Percentiles rank a stretch among this genome's conserved stretches.
Evolutionary conservation across 148 eudicot species (phyloP).

Genomic region (Cornus controversa): DNA sequence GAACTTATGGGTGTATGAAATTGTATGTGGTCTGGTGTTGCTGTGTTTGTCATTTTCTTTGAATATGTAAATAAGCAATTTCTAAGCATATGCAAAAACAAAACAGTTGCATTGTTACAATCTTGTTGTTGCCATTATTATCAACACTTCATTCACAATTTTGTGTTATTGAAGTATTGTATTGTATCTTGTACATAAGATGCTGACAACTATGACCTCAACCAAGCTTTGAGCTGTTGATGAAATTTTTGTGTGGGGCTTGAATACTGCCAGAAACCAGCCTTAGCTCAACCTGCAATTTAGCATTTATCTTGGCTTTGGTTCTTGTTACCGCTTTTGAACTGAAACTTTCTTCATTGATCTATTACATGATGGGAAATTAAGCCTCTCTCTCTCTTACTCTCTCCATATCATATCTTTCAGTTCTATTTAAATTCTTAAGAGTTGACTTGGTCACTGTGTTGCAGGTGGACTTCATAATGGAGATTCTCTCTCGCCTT

Average conservation of each 20-base stretch:
- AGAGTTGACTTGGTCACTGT: conserved; percentile 14
- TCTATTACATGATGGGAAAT: not conserved
- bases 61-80: no score
- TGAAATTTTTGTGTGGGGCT: no score
- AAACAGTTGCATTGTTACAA: no score
- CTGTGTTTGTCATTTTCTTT: no score
- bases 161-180: no score
- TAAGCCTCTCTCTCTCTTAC: not conserved
- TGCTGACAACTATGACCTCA: no score
- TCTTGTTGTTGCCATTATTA: no score
- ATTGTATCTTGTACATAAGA: no score
- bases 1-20: not conserved
- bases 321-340: not conserved
- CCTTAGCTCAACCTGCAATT: not conserved
- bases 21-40: not conserved
- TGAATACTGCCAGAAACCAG: not conserved
- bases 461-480: conserved; percentile 82
- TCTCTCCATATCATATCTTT: not conserved
- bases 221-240: no score
- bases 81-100: no score
- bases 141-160: no score
- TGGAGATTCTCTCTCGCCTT: conserved; percentile 95
- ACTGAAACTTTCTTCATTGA: not conserved
- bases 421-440: not conserved
- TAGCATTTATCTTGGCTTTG: not conserved